Base-by-base conservation (phyloP, 1,139 yeast genomes). In the Pneumocystis oryctolagi region DNA sequence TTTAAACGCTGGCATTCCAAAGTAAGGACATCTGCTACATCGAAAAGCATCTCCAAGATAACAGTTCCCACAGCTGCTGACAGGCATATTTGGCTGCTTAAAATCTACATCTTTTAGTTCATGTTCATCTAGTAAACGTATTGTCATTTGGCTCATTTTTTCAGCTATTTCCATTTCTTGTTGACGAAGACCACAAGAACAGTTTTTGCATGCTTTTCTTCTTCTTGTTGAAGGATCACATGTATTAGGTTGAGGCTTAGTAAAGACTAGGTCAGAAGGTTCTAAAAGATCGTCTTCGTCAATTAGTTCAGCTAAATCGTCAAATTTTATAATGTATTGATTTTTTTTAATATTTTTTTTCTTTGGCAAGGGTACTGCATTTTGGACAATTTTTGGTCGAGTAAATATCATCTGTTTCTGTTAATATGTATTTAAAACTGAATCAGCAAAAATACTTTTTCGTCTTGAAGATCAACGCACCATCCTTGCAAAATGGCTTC, bases 41-140 rank as follows among this genome's bases (percentile, higher is more conserved):
- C 99, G 79, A 77, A 92, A 92, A 0, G 98, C 98, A 74, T 92
- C 98, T 56, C 99, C 98, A 64, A 92, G 79, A 0, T 97, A 85
- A 77, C 99, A 92, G 12, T 95, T 87, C 28, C 96, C 96, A 76
- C 99, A 92, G 1, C 97, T 96, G n/a, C 64, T 59, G 40, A 97
- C 97, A 8, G 82, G 81, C 3, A 78, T 73, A 74, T 90, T 92
- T 53, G 97, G 97, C 67, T 89, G 89, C 16, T 59, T 60, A 75
- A 92, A 94, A 73, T 94, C 98, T 64, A 94, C 83, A 73, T 92
- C 98, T 2, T 92, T 74, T 60, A 75, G 70, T 71, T 80, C 97
- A 63, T 84, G 83, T 18, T 80, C 80, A 30, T 79, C 76, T 65
- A 88, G 83, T 69, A 83, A 80, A 34, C 89, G 80, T n/a, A 72